Conservation (phyloP, 345 rosid species). For the Hibiscus trionum region DNA sequence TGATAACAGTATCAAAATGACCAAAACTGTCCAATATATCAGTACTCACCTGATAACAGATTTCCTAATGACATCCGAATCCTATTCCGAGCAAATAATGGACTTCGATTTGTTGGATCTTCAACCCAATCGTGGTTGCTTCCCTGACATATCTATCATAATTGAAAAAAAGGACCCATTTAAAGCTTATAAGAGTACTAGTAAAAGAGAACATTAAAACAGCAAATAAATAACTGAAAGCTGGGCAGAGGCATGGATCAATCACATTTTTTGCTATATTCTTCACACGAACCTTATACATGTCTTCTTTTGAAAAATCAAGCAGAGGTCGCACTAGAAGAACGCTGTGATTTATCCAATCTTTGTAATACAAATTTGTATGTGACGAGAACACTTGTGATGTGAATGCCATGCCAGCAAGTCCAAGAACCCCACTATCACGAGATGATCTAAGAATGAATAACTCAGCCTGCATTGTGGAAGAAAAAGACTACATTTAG, state of each 20-base stretch:
- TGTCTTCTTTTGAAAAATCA: slow-evolving; percentile 65
- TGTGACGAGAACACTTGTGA: slow-evolving; percentile 51
- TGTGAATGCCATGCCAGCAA: slow-evolving; percentile 78
- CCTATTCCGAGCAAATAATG: slow-evolving; percentile 72
- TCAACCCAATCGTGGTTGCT: slow-evolving; percentile 60
- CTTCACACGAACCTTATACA: slow-evolving; percentile 55
- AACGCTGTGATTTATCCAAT: slow-evolving; percentile 34
- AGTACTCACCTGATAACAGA: slow-evolving; percentile 53
- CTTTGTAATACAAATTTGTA: slow-evolving; percentile 22
- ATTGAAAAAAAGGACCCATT: not conserved
- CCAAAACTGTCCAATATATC: slow-evolving; percentile 2
- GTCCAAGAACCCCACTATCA: slow-evolving; percentile 89
- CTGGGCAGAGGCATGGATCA: not conserved
- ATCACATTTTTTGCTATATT: not conserved
- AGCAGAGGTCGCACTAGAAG: slow-evolving; percentile 75
- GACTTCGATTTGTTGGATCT: slow-evolving; percentile 77
- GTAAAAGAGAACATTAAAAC: not conserved
- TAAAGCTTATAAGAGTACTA: slow-evolving; percentile 3
- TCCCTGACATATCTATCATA: slow-evolving; percentile 58
- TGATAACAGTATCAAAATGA: not conserved
- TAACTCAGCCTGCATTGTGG: slow-evolving; percentile 70
- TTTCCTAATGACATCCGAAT: slow-evolving; percentile 59
- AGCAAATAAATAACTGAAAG: not conserved
- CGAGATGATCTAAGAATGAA: slow-evolving; percentile 88
- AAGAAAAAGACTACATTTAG: slow-evolving; percentile 15